These are phyloP conservation scores for Aphanocladium album DNA, from an alignment of 2,329 filamentous ascomycete species.

Conservation along the genomic window DNA sequence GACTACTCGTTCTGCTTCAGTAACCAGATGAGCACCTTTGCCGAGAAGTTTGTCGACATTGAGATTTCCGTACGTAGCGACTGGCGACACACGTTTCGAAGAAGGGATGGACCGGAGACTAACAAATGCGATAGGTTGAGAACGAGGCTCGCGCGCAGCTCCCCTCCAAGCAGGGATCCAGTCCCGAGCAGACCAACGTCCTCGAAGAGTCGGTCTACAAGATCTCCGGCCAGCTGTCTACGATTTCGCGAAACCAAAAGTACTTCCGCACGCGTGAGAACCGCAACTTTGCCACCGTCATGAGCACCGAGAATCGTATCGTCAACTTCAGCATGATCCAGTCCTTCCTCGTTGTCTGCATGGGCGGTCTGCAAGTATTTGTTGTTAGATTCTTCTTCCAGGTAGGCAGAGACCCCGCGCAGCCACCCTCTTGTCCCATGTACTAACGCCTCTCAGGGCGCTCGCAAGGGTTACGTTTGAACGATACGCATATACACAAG, in stretches of 20 bases:
- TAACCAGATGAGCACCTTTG: slow-evolving; percentile 96
- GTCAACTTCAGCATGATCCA: slow-evolving; percentile 97
- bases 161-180: slow-evolving; percentile 81
- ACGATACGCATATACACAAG: slow-evolving; percentile 19
- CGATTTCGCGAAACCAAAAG: slow-evolving; percentile 94
- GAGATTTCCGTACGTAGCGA: slow-evolving; percentile 73
- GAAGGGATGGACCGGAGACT: slow-evolving; percentile 9
- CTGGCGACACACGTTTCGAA: not conserved
- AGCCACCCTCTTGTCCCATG: not conserved
- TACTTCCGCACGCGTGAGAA: slow-evolving; percentile 99
- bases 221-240: slow-evolving; percentile 86
- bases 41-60: slow-evolving; percentile 96
- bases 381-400: slow-evolving; percentile 99
- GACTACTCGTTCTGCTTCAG: slow-evolving; percentile 98
- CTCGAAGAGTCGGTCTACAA: slow-evolving; percentile 96
- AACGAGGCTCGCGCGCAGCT: slow-evolving; percentile 79
- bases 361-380: slow-evolving; percentile 96
- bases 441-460: slow-evolving; percentile 43
- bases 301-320: slow-evolving; percentile 91
- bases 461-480: slow-evolving; percentile 65
- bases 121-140: slow-evolving; percentile 61
- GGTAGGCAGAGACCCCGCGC: slow-evolving; percentile 37
- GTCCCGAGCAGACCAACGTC: slow-evolving; percentile 79
- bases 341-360: slow-evolving; percentile 82
- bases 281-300: slow-evolving; percentile 95